These are phyloP conservation scores for Rauvolfia tetraphylla DNA, from an alignment of 257 asterid genomes.

Conservation along the genomic window DNA sequence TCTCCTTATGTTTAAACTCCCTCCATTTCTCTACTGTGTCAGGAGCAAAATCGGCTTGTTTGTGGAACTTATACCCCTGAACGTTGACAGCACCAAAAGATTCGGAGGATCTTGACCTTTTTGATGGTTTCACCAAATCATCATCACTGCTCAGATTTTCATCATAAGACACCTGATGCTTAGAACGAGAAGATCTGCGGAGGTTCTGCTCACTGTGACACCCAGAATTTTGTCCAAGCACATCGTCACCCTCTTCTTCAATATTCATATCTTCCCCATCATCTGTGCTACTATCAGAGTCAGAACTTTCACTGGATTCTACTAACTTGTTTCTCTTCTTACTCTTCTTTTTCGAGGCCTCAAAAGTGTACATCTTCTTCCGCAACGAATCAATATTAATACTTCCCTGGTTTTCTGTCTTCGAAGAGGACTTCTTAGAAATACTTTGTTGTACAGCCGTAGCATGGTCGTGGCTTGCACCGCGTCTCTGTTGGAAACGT, in stretches of 20 bases:
- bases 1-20: background rate
- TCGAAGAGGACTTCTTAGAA: constrained; percentile 5
- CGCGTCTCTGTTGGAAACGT: constrained; percentile 12
- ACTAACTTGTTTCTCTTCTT: constrained; percentile 19
- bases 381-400: constrained; percentile 5
- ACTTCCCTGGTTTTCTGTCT: background rate
- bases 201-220: constrained; percentile 11
- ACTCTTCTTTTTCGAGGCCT: constrained; percentile 9
- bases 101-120: constrained; percentile 17
- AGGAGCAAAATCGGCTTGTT: constrained; percentile 7
- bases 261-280: constrained; percentile 18
- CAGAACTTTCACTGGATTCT: constrained; percentile 28
- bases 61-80: background rate
- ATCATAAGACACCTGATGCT: constrained; percentile 30
- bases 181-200: constrained; percentile 35
- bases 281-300: constrained; percentile 16
- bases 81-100: background rate
- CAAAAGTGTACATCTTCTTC: constrained; percentile 9
- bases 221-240: constrained; percentile 17
- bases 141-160: constrained; percentile 23
- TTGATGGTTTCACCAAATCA: constrained; percentile 22
- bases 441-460: constrained; percentile 8
- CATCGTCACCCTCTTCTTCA: constrained; percentile 8
- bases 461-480: constrained; percentile 10
- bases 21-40: background rate